A percentile compares a stretch with the other conserved stretches of the same genome.
Evolutionary conservation across 352 stramenopile species (phyloP).

Genomic region (Globisporangium viniferum): DNA sequence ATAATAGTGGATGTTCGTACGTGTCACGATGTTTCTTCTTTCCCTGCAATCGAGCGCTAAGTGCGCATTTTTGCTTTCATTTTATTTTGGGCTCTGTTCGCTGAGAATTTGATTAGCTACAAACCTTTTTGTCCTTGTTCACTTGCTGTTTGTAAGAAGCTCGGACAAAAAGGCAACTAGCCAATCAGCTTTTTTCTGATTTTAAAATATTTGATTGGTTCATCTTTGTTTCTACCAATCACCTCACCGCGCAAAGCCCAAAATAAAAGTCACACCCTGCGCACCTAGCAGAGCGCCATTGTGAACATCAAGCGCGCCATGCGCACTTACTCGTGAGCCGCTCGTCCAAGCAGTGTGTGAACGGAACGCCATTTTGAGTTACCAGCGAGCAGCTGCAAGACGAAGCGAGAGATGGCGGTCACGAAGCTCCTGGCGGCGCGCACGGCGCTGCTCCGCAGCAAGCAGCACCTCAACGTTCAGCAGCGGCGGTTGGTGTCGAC

Average conservation of each 20-base stretch:
- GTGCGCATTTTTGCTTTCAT: neutral
- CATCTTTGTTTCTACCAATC: no score
- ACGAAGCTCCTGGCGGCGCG: constrained; percentile 12
- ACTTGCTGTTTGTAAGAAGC: neutral
- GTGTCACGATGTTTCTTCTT: neutral
- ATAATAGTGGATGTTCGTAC: neutral
- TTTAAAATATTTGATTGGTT: no score
- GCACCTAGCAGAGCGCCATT: neutral
- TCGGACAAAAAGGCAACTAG: no score
- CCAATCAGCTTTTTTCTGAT: no score
- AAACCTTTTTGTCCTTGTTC: neutral
- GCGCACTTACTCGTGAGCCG: neutral
- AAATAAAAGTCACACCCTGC: neutral
- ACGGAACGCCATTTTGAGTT: neutral
- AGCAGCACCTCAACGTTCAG: neutral
- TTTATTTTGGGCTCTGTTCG: neutral
- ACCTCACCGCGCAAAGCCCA: neutral
- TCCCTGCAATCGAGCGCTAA: neutral
- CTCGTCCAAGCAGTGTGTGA: constrained; percentile 2
- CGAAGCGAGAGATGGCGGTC: neutral
- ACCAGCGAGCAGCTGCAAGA: neutral
- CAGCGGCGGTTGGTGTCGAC: constrained; percentile 10
- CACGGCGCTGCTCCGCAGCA: constrained; percentile 7
- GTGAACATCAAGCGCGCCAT: neutral
- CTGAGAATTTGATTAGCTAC: neutral